These are phyloP conservation scores for Isochrysis galbana DNA, from an alignment of 78 protist species.

Conservation along the genomic window DNA sequence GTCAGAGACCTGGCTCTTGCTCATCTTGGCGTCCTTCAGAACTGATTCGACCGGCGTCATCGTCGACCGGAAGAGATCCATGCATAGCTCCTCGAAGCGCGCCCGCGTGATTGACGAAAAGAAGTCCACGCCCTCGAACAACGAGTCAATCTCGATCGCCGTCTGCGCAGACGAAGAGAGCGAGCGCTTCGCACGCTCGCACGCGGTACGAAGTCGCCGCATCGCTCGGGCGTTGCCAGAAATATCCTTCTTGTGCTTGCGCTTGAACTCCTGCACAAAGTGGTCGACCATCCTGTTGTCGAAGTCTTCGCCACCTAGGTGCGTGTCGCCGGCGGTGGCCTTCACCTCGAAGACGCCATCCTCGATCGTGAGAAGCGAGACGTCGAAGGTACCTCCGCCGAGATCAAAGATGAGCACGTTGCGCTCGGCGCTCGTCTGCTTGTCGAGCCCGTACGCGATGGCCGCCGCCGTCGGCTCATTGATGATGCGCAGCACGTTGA, in stretches of 20 bases:
- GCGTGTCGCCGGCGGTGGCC: slow-evolving; percentile 92
- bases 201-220: slow-evolving; percentile 90
- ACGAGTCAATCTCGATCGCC: slow-evolving; percentile 86
- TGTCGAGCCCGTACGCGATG: slow-evolving; percentile 75
- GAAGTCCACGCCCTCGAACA: too few species aligned
- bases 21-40: too few species aligned
- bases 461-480: slow-evolving; percentile 91
- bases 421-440: background rate
- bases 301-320: slow-evolving; percentile 88
- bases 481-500: too few species aligned
- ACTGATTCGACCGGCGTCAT: too few species aligned
- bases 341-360: slow-evolving; percentile 96
- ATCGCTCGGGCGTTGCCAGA: slow-evolving; percentile 79
- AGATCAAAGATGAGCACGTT: too few species aligned
- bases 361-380: slow-evolving; percentile 82
- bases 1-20: too few species aligned
- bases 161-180: slow-evolving; percentile 84
- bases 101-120: too few species aligned
- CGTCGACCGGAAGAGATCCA: too few species aligned
- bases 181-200: slow-evolving; percentile 84
- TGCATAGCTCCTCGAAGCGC: too few species aligned
- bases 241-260: slow-evolving; percentile 81
- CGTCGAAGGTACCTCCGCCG: slow-evolving; percentile 81
- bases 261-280: slow-evolving; percentile 83
- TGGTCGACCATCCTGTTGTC: slow-evolving; percentile 86